A percentile compares a stretch with the other conserved stretches of the same genome.
These are phyloP conservation scores for Calonectria pauciramosa DNA, from an alignment of 2,329 filamentous ascomycete genomes.

Conservation along the genomic window DNA sequence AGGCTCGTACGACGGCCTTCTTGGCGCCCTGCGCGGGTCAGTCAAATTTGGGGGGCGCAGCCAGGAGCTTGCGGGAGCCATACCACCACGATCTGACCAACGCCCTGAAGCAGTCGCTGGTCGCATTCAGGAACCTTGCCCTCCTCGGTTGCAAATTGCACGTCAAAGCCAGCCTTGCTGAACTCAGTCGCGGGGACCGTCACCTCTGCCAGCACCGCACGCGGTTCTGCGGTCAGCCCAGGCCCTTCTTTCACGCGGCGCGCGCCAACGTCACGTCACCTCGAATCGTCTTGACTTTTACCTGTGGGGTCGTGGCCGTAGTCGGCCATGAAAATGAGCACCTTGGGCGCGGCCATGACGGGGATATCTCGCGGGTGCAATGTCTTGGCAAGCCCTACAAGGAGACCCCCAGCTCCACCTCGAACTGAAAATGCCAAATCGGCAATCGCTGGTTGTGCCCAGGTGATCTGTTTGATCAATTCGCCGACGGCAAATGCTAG, in stretches of 20 bases:
- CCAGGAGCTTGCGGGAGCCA: neutral
- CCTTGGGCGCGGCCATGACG: slow-evolving; percentile 45
- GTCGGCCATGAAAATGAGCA: slow-evolving; percentile 65
- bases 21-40: slow-evolving; percentile 57
- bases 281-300: slow-evolving; percentile 36
- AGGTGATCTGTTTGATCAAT: neutral
- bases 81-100: slow-evolving; percentile 65
- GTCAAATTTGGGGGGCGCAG: neutral
- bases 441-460: neutral
- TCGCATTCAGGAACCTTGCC: slow-evolving; percentile 64
- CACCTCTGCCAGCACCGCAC: slow-evolving; percentile 56
- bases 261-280: neutral
- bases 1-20: slow-evolving; percentile 55
- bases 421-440: neutral
- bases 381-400: neutral
- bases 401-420: neutral
- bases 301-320: slow-evolving; percentile 70
- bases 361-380: neutral
- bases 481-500: neutral
- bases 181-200: slow-evolving; percentile 64
- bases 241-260: neutral
- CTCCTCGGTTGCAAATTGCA: slow-evolving; percentile 64
- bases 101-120: slow-evolving; percentile 61
- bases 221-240: neutral
- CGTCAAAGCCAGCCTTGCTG: slow-evolving; percentile 61